Evolutionary conservation across 371 early-diverging fungal species (phyloP).

Genomic region (Syncephalastrum racemosum): DNA sequence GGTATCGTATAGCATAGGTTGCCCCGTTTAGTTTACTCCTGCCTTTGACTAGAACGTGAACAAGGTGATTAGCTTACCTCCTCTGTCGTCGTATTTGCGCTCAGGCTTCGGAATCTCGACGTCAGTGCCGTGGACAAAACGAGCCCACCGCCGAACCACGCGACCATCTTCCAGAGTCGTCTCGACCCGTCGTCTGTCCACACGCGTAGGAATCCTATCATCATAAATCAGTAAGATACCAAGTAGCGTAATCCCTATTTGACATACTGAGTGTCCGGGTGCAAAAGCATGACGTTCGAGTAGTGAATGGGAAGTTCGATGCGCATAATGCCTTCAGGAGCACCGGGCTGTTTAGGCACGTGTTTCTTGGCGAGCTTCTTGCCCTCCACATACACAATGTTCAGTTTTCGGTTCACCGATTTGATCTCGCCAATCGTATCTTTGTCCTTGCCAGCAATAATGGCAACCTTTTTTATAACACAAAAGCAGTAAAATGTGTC

Average conservation of each 20-base stretch:
- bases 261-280: slow-evolving; percentile 53
- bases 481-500: not conserved
- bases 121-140: slow-evolving; percentile 48
- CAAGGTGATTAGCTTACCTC: slow-evolving; percentile 12
- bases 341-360: slow-evolving; percentile 44
- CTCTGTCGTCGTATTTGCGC: slow-evolving; percentile 38
- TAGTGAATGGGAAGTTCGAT: slow-evolving; percentile 49
- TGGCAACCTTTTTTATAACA: slow-evolving; percentile 36
- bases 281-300: slow-evolving; percentile 51
- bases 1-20: not conserved
- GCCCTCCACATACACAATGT: slow-evolving; percentile 49
- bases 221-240: not conserved
- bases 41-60: not conserved
- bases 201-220: slow-evolving; percentile 36
- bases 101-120: slow-evolving; percentile 47
- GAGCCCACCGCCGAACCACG: slow-evolving; percentile 33
- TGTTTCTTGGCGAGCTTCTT: slow-evolving; percentile 54
- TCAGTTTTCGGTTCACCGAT: slow-evolving; percentile 37
- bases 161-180: slow-evolving; percentile 41
- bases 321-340: slow-evolving; percentile 51
- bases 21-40: not conserved
- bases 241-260: not conserved
- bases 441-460: slow-evolving; percentile 55
- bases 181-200: slow-evolving; percentile 42
- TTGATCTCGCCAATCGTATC: slow-evolving; percentile 53